Percentiles rank a stretch among this genome's conserved stretches.
Evolutionary conservation across 2,329 filamentous ascomycete species (phyloP).

Genomic region (Colletotrichum cuscutae): DNA sequence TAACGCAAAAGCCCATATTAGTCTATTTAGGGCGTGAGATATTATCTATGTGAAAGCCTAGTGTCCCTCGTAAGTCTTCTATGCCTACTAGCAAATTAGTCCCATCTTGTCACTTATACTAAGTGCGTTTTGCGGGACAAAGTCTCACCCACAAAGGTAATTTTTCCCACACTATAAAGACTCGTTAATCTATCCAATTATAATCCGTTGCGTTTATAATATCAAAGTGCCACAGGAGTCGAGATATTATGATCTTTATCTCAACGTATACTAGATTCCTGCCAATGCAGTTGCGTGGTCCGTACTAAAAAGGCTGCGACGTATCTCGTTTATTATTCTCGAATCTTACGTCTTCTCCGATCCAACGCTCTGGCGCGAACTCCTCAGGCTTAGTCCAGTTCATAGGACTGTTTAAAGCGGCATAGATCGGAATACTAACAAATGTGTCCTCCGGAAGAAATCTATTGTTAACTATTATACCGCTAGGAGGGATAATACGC

Average conservation of each 20-base stretch:
- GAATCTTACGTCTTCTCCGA: constrained; percentile 31
- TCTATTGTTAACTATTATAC: constrained; percentile 47
- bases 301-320: constrained; percentile 46
- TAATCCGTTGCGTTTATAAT: no score
- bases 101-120: no score
- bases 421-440: constrained; percentile 52
- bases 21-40: no score
- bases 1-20: no score
- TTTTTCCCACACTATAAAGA: no score
- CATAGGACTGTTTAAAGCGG: not conserved
- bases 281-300: constrained; percentile 50
- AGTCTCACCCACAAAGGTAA: no score
- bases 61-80: no score
- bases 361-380: constrained; percentile 48
- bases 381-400: constrained; percentile 55
- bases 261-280: constrained; percentile 56
- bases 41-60: no score
- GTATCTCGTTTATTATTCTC: constrained; percentile 50
- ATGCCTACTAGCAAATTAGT: no score
- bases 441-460: constrained; percentile 48
- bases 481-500: constrained; percentile 57
- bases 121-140: no score
- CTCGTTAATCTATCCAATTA: no score
- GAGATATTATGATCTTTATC: constrained; percentile 57
- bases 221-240: constrained; percentile 58